A percentile compares a stretch with the other conserved stretches of the same genome.
Evolutionary conservation across 2,329 filamentous ascomycete genomes (phyloP).

Genomic region (Aureobasidium sp.): DNA sequence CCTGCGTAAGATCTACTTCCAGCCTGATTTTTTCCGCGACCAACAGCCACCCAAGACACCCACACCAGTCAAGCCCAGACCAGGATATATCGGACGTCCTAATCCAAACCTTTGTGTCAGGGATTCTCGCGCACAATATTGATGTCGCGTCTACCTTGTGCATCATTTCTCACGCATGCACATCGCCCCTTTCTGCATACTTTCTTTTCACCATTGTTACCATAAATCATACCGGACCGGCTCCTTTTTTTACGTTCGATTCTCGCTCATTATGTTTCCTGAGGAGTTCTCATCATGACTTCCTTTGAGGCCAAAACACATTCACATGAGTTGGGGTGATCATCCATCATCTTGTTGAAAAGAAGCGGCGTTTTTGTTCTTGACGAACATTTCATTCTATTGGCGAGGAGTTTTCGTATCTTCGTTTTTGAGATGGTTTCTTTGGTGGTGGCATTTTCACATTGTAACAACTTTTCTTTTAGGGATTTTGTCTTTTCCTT

Average conservation of each 20-base stretch:
- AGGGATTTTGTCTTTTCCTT: background rate
- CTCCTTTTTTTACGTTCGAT: background rate
- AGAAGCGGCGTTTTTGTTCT: background rate
- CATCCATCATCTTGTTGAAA: background rate
- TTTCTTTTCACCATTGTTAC: background rate
- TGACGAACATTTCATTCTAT: slow-evolving; percentile 2
- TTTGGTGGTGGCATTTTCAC: background rate
- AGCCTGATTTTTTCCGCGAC: background rate
- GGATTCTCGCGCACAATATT: background rate
- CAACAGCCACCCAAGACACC: background rate
- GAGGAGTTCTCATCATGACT: background rate
- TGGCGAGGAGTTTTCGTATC: slow-evolving; percentile 6
- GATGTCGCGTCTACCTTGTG: background rate
- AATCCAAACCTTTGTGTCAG: background rate
- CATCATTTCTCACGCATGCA: background rate
- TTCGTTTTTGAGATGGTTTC: background rate
- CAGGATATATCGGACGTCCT: background rate
- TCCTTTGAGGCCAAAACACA: background rate
- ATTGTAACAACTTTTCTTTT: background rate
- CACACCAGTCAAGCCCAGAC: background rate
- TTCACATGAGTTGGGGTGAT: background rate
- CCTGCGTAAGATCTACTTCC: background rate
- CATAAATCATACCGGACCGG: slow-evolving; percentile 3
- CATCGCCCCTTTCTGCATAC: background rate
- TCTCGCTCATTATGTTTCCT: background rate